A percentile compares a stretch with the other conserved stretches of the same genome.
phyloP scores from a whole-genome alignment of 495 filamentous ascomycete genomes.

The Aspergillus diversus region DNA sequence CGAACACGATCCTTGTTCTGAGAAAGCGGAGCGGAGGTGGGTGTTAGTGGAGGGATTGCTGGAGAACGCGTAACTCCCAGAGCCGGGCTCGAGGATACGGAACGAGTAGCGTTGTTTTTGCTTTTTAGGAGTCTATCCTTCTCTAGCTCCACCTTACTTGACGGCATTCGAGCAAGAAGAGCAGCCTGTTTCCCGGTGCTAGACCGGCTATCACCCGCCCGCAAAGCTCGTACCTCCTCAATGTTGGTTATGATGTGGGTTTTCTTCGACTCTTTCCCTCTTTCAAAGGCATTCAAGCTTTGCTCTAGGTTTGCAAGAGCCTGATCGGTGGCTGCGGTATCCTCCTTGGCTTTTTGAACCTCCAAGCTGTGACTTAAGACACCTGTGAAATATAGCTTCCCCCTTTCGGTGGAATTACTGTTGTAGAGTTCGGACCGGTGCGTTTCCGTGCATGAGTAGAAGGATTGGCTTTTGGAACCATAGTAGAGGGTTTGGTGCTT shows the following conservation, averaged over 20 bases:
- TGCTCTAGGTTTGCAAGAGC: conserved; percentile 61
- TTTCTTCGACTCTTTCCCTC: conserved; percentile 58
- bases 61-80: conserved; percentile 55
- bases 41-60: conserved; percentile 38
- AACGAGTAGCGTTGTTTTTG: conserved; percentile 51
- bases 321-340: conserved; percentile 54
- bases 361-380: conserved; percentile 60
- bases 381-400: conserved; percentile 56
- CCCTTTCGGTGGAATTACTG: conserved; percentile 38
- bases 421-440: conserved; percentile 58
- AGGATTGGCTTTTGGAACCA: conserved; percentile 54
- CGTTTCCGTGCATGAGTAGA: conserved; percentile 51
- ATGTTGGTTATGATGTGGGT: conserved; percentile 47
- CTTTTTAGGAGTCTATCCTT: conserved; percentile 49
- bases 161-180: conserved; percentile 33
- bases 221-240: conserved; percentile 42
- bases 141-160: conserved; percentile 45
- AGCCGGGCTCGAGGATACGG: conserved; percentile 66
- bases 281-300: conserved; percentile 49
- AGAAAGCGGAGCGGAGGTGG: conserved; percentile 54
- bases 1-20: conserved; percentile 57
- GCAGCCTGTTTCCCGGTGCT: conserved; percentile 28
- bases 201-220: conserved; percentile 34
- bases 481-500: conserved; percentile 56
- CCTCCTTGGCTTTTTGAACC: conserved; percentile 58